Evolutionary conservation across 1,284 basidiomycete species (phyloP), one percentile per base, ranked within the genome.

Genomic region (Pseudozyma tsukubaensis): DNA sequence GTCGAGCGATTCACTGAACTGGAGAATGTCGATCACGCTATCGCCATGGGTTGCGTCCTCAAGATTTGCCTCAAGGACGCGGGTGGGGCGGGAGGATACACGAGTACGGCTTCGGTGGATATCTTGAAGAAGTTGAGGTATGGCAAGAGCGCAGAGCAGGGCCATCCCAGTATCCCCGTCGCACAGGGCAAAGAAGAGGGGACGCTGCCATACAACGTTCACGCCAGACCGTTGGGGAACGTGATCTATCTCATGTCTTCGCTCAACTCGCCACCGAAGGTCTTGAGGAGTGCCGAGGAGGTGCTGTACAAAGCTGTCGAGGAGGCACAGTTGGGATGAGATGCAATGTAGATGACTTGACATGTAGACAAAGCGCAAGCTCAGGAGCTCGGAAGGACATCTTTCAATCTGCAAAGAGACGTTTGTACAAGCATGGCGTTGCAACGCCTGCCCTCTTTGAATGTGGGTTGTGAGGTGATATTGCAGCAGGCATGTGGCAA

Each of bases 211-310:
- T 94, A 92, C 81, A 89, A 90, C 19, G 88, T 97, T 16, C 92
- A 98, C 84, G 94, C 90, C 63, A 88, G 96, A 68, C 95, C 96
- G 0, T 86, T 98, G 29, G 96, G 96, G 0, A 91, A 97, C 79
- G 92, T 97, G 11, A 91, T 92, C 12, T 99, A 99, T 85, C 91
- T 97, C 84, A 97, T 99, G 89, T 92, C 91, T 7, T 95, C 92
- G 85, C 87, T 98, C 45, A 94, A 94, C 79, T 93, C 92, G 18
- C 76, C 81, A 3, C 10, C 54, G 0, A 58, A 69, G 4, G 82
- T 84, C 34, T 62, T 86, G 9, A 48, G 81, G 4, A 50, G 52
- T 0, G 70, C 86, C 14, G 85, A 75, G 45, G 42, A 53, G 53
- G 34, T 68, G 32, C 40, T 75, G 21, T 36, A 35, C 49, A 37